These are phyloP conservation scores for Piloderma croceum DNA, from an alignment of 768 basidiomycete genomes.

Conservation along the genomic window DNA sequence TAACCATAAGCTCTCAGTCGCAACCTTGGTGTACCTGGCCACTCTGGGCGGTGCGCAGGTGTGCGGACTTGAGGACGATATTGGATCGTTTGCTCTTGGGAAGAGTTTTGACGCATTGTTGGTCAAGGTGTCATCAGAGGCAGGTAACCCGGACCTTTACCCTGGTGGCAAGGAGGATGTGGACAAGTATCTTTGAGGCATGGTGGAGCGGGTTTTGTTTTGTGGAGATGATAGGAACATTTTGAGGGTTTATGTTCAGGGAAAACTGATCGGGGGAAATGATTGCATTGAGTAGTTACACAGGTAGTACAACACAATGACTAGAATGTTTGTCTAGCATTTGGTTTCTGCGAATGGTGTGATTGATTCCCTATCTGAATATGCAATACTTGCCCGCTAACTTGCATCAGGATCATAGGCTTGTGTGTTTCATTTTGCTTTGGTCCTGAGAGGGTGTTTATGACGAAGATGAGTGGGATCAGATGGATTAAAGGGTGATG, in stretches of 20 bases:
- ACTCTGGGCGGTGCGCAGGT: constrained; percentile 41
- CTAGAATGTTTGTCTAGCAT: too few species aligned
- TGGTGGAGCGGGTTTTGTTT: constrained; percentile 38
- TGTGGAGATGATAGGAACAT: constrained; percentile 35
- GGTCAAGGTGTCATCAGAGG: constrained; percentile 42
- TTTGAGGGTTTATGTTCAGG: constrained; percentile 34
- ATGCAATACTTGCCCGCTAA: too few species aligned
- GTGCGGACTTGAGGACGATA: constrained; percentile 28
- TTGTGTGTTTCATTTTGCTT: too few species aligned
- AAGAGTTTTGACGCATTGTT: constrained; percentile 44
- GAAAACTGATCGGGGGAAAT: constrained; percentile 34
- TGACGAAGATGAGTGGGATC: too few species aligned
- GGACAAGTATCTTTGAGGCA: constrained; percentile 20
- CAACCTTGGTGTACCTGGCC: constrained; percentile 39
- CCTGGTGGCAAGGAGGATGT: constrained; percentile 10
- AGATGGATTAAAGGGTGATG: too few species aligned
- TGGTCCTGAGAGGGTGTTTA: too few species aligned
- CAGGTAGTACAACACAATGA: too few species aligned
- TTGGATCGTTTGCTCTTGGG: constrained; percentile 37
- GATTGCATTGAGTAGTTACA: too few species aligned
- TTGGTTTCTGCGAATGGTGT: too few species aligned
- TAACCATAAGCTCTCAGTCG: constrained; percentile 26
- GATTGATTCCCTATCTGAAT: too few species aligned
- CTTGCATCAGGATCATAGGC: too few species aligned
- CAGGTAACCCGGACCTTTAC: constrained; percentile 27